These are phyloP conservation scores for Arthroderma sp. DNA, from an alignment of 2,329 filamentous ascomycete genomes.

Conservation along the genomic window DNA sequence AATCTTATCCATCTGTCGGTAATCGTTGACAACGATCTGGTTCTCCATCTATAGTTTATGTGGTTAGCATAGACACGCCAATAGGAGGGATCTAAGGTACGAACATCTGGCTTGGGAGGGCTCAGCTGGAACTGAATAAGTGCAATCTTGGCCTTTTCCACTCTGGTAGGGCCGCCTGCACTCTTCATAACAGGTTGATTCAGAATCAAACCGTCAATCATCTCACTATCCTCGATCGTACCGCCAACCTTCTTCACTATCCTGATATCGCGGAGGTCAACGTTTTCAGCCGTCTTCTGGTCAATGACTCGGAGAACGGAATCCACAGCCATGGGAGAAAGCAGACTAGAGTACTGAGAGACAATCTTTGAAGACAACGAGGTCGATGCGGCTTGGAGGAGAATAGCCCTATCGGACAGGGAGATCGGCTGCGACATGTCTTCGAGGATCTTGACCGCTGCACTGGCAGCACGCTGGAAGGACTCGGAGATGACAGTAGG, in stretches of 20 bases:
- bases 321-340: conserved; percentile 97
- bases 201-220: conserved; percentile 87
- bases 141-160: conserved; percentile 95
- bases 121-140: conserved; percentile 98
- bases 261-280: conserved; percentile 90
- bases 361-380: conserved; percentile 98
- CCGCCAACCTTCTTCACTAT: conserved; percentile 97
- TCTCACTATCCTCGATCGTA: conserved; percentile 95
- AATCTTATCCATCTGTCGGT: conserved; percentile 99
- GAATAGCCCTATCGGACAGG: conserved; percentile 72
- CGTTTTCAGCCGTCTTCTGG: conserved; percentile 87
- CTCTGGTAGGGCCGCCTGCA: conserved; percentile 75
- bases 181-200: conserved; percentile 90
- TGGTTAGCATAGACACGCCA: conserved; percentile 17
- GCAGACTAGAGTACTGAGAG: conserved; percentile 84
- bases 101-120: conserved; percentile 88
- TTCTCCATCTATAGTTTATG: conserved; percentile 70
- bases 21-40: conserved; percentile 97
- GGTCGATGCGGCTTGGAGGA: conserved; percentile 92
- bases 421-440: conserved; percentile 92
- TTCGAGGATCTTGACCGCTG: conserved; percentile 79
- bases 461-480: conserved; percentile 86
- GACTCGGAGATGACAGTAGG: conserved; percentile 95
- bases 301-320: conserved; percentile 94
- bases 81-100: conserved; percentile 22